Evolutionary conservation across 73 alveolate genomes (phyloP).

Genomic region (Symbiodinium pilosum): DNA sequence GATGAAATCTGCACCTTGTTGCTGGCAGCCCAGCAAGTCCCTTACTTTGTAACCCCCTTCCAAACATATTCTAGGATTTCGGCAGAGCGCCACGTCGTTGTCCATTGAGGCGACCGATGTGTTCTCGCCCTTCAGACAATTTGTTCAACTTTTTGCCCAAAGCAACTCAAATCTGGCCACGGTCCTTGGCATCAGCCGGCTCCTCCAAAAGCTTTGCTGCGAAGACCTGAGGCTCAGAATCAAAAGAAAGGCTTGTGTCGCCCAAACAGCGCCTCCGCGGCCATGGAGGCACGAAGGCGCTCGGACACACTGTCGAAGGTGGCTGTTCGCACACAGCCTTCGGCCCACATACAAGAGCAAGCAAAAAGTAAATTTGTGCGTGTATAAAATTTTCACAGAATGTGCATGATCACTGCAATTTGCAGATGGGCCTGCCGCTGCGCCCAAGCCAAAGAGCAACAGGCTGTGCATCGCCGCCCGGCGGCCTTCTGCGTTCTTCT

Average conservation of each 20-base stretch:
- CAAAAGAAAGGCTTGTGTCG: not conserved
- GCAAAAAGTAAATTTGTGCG: not conserved
- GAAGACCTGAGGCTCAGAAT: slow-evolving; percentile 6
- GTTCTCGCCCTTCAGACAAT: not conserved
- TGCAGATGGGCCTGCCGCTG: slow-evolving; percentile 38
- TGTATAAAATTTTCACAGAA: too few relatives aligned
- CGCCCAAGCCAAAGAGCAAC: slow-evolving; percentile 77
- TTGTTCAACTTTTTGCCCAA: not conserved
- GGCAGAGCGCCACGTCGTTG: slow-evolving; percentile 69
- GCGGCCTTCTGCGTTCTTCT: slow-evolving; percentile 9
- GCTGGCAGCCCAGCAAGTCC: not conserved
- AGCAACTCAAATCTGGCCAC: not conserved
- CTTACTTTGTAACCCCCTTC: too few relatives aligned
- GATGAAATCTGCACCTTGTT: slow-evolving; percentile 61
- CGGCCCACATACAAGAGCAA: too few relatives aligned
- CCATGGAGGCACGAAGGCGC: slow-evolving; percentile 70
- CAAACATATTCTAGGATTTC: not conserved
- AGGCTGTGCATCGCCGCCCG: slow-evolving; percentile 7
- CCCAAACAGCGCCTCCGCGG: slow-evolving; percentile 56
- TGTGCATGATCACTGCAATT: too few relatives aligned
- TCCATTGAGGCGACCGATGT: slow-evolving; percentile 70
- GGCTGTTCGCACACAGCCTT: slow-evolving; percentile 64
- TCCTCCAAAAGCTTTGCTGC: slow-evolving; percentile 74
- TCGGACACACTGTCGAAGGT: slow-evolving; percentile 74
- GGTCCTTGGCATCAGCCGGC: slow-evolving; percentile 7